Conservation (phyloP, 1,284 basidiomycete genomes). For the Marasmius fiardii region DNA sequence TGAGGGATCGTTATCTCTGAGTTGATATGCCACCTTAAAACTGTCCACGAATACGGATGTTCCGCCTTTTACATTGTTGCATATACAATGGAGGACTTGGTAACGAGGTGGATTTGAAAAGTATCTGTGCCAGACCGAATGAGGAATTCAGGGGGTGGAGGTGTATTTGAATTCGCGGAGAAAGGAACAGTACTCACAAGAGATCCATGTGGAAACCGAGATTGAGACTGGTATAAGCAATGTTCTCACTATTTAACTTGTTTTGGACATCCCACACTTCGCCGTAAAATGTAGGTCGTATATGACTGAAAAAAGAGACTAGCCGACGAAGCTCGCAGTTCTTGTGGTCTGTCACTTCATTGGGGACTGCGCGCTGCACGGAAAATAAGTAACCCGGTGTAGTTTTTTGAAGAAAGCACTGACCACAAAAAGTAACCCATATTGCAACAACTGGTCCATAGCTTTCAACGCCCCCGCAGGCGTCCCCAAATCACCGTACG, state of each 20-base stretch:
- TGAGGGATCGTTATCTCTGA: slow-evolving; percentile 49
- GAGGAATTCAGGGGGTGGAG: too few relatives aligned
- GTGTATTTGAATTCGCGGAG: background rate
- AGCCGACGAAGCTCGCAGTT: slow-evolving; percentile 67
- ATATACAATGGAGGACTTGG: slow-evolving; percentile 88
- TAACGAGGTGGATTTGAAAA: slow-evolving; percentile 88
- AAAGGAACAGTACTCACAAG: slow-evolving; percentile 49
- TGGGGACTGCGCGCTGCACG: slow-evolving; percentile 49
- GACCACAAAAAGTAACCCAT: slow-evolving; percentile 44
- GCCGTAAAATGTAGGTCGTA: slow-evolving; percentile 92
- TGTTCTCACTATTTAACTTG: slow-evolving; percentile 77
- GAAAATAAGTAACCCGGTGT: background rate
- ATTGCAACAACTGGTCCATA: slow-evolving; percentile 34
- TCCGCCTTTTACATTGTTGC: slow-evolving; percentile 83
- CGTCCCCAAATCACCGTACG: slow-evolving; percentile 8
- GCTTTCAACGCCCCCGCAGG: slow-evolving; percentile 20
- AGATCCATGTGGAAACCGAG: slow-evolving; percentile 93
- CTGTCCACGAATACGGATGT: slow-evolving; percentile 89
- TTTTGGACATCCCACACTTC: slow-evolving; percentile 88
- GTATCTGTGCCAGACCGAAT: slow-evolving; percentile 52
- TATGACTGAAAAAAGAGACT: slow-evolving; percentile 66
- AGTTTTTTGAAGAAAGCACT: slow-evolving; percentile 2
- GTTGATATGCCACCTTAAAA: slow-evolving; percentile 59
- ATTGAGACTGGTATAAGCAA: slow-evolving; percentile 92
- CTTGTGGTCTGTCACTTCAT: slow-evolving; percentile 47